Percentiles rank a stretch among this genome's conserved stretches.
phyloP scores from a whole-genome alignment of 352 stramenopile species.

The Globisporangium heterothallicum region DNA sequence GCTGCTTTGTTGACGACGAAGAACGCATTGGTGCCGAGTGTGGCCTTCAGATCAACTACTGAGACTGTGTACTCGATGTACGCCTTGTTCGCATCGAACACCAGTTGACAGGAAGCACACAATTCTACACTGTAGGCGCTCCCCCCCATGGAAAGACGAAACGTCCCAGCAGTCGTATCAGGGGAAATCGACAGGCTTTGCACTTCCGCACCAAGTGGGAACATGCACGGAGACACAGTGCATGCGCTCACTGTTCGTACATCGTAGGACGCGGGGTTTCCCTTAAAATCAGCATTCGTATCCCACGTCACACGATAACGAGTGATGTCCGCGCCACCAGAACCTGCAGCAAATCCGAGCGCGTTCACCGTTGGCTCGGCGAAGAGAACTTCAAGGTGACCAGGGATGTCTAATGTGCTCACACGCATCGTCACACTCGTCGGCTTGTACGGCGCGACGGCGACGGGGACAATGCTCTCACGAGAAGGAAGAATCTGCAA shows the following conservation, averaged over 20 bases:
- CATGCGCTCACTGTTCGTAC: slow-evolving; percentile 49
- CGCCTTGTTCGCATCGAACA: slow-evolving; percentile 24
- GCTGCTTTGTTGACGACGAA: slow-evolving; percentile 50
- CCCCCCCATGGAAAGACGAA: slow-evolving; percentile 56
- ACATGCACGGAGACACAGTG: slow-evolving; percentile 48
- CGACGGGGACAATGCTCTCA: slow-evolving; percentile 34
- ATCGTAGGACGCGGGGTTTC: slow-evolving; percentile 37
- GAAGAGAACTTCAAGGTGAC: slow-evolving; percentile 77
- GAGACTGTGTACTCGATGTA: slow-evolving; percentile 69
- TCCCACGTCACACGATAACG: slow-evolving; percentile 66
- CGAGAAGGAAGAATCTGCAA: slow-evolving; percentile 9
- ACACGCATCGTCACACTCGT: slow-evolving; percentile 69
- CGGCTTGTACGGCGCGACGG: slow-evolving; percentile 64
- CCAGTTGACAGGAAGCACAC: slow-evolving; percentile 31
- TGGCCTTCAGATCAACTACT: slow-evolving; percentile 47
- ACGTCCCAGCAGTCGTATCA: slow-evolving; percentile 49
- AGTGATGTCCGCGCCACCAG: slow-evolving; percentile 54
- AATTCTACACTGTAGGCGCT: slow-evolving; percentile 27
- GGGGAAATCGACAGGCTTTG: slow-evolving; percentile 85
- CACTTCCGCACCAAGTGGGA: slow-evolving; percentile 90
- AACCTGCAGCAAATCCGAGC: slow-evolving; percentile 44
- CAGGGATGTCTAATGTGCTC: slow-evolving; percentile 63
- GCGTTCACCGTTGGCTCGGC: slow-evolving; percentile 63
- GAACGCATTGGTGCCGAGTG: slow-evolving; percentile 70
- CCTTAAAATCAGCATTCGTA: slow-evolving; percentile 32